These are phyloP conservation scores for Amanita rubescens DNA, from an alignment of 768 basidiomycete genomes.

Conservation along the genomic window DNA sequence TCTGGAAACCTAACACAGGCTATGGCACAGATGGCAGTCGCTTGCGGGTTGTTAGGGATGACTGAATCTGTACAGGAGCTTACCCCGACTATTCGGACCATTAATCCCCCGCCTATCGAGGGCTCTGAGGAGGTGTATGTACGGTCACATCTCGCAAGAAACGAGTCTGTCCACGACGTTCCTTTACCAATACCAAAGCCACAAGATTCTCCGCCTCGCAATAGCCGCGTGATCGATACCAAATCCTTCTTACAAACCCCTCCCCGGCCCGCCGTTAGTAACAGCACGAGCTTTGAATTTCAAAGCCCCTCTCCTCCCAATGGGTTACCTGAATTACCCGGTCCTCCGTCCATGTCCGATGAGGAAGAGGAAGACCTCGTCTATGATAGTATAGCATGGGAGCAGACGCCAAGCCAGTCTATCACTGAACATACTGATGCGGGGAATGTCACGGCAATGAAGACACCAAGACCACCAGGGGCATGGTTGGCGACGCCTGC, in stretches of 20 bases:
- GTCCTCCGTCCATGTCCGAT: slow-evolving; percentile 51
- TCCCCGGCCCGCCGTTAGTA: slow-evolving; percentile 19
- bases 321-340: slow-evolving; percentile 60
- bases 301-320: slow-evolving; percentile 58
- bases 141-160: background rate
- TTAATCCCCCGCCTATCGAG: slow-evolving; percentile 8
- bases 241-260: slow-evolving; percentile 13
- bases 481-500: slow-evolving; percentile 28
- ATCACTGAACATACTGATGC: background rate
- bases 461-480: slow-evolving; percentile 29
- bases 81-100: slow-evolving; percentile 16
- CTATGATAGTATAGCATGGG: background rate
- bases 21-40: background rate
- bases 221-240: background rate
- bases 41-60: slow-evolving; percentile 1
- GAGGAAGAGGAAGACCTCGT: slow-evolving; percentile 29
- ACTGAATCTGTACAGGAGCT: slow-evolving; percentile 16
- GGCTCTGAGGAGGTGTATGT: background rate
- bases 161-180: background rate
- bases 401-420: background rate
- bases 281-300: slow-evolving; percentile 39
- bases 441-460: slow-evolving; percentile 16
- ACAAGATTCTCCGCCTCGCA: background rate
- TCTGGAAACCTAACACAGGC: background rate
- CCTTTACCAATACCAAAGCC: background rate